phyloP scores from a whole-genome alignment of 2,329 filamentous ascomycete genomes.

The Aspergillus jensenii region DNA sequence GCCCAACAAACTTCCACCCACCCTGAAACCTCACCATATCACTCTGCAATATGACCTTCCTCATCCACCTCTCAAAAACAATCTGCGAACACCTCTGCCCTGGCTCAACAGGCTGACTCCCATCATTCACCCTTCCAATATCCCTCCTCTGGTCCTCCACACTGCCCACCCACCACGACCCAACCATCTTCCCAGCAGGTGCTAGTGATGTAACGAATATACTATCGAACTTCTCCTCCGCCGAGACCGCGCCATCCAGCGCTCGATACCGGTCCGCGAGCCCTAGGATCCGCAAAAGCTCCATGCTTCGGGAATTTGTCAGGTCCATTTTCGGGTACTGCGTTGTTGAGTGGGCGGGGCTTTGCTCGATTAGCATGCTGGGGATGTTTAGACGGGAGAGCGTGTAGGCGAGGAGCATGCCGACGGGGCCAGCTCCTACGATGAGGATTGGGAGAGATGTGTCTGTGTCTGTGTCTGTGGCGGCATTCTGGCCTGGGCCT shows the following conservation, averaged over 20 bases:
- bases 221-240: slow-evolving; percentile 7
- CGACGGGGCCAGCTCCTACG: slow-evolving; percentile 28
- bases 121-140: slow-evolving; percentile 32
- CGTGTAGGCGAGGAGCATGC: slow-evolving; percentile 23
- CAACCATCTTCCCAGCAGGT: not conserved
- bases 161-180: not conserved
- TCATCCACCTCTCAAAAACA: slow-evolving; percentile 38
- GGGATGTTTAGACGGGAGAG: slow-evolving; percentile 20
- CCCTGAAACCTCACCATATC: not conserved
- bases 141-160: slow-evolving; percentile 11
- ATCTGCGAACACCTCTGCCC: slow-evolving; percentile 34
- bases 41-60: slow-evolving; percentile 15
- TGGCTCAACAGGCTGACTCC: slow-evolving; percentile 30
- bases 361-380: slow-evolving; percentile 27
- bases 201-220: slow-evolving; percentile 8
- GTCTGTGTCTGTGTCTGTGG: not conserved
- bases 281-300: slow-evolving; percentile 31
- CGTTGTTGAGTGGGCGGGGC: slow-evolving; percentile 23
- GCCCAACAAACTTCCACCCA: slow-evolving; percentile 5
- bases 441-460: slow-evolving; percentile 12
- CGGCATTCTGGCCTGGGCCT: not conserved
- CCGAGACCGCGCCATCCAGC: slow-evolving; percentile 11
- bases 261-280: slow-evolving; percentile 27
- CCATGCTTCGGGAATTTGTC: slow-evolving; percentile 39
- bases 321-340: slow-evolving; percentile 43